Base-by-base conservation (phyloP, 164 flowering plant genomes). In the Nelumbo lutea region DNA sequence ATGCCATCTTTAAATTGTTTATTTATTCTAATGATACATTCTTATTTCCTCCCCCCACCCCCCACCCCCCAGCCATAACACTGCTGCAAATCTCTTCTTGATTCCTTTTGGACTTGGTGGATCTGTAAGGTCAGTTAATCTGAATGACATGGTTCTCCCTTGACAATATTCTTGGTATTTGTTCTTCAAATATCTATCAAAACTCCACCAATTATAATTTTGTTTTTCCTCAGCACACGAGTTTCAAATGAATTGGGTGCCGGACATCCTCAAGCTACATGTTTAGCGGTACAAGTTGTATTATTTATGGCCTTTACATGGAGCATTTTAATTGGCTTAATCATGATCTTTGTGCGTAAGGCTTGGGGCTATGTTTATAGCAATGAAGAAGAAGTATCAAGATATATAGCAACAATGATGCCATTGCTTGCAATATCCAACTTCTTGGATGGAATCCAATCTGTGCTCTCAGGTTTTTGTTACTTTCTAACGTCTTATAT, bases 241-340 rank as follows among this genome's bases (percentile, higher is more conserved):
- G 91, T 90, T 6, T 90, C 96, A 43, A 92, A 92, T 67, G 96
- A 90, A 71, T 70, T 90, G 63, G 95, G 98, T 42, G 93, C 96
- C 0, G 96, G 93, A 44, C 70, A 69, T 76, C 87, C 95, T 11
- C 75, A 65, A 60, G 73, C 81, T 4, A 96, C 96, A 8, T 82
- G 84, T 43, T 72, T 85, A 67, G 88, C 91, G 6, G 89, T 84
- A 3, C 47, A 53, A 13, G 86, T 86, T 43, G 91, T 83, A 42
- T 10, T 85, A 4, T 60, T 69, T 43, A 67, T 82, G 70, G 89
- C 85, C 40, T 45, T 83, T 8, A 44, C 71, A 0, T 88, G 70
- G 75, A 88, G 93, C 39, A 27, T 78, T 39, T 0, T 89, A 14
- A 74, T 87, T 1, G 89, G 88, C 39, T 10, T 66, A 40, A 67